phyloP scores from a whole-genome alignment of 2,329 filamentous ascomycete species.

The Dactylellina haptotyla region DNA sequence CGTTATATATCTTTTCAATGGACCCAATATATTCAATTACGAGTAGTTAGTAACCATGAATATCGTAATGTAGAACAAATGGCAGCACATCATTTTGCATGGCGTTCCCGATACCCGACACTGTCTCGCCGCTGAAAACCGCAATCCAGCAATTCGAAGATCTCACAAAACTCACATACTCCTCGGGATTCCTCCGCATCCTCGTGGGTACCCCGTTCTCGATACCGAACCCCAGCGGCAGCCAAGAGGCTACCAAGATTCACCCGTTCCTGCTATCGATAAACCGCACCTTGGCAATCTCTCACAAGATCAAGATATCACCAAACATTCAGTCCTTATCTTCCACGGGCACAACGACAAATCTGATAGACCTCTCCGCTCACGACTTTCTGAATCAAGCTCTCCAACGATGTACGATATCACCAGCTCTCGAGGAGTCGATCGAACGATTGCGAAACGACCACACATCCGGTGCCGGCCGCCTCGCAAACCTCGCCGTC shows the following conservation, averaged over 20 bases:
- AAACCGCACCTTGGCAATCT: constrained; percentile 38
- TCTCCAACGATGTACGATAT: constrained; percentile 40
- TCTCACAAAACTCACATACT: constrained; percentile 51
- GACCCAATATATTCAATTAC: not conserved
- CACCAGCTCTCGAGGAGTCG: constrained; percentile 41
- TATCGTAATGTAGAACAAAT: constrained; percentile 33
- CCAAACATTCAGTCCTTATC: constrained; percentile 47
- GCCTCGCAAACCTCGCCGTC: constrained; percentile 47
- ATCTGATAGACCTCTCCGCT: constrained; percentile 40
- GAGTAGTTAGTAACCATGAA: not conserved
- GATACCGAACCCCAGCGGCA: constrained; percentile 17
- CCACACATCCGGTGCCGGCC: constrained; percentile 44
- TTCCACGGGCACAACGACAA: constrained; percentile 23
- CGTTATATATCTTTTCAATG: not conserved
- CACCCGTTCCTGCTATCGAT: constrained; percentile 47
- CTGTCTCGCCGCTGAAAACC: constrained; percentile 47
- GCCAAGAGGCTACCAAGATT: constrained; percentile 14
- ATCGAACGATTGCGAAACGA: constrained; percentile 45
- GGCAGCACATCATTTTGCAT: constrained; percentile 51
- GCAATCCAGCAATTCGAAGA: constrained; percentile 53
- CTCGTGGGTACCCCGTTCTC: constrained; percentile 46
- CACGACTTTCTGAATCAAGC: constrained; percentile 43
- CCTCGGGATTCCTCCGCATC: constrained; percentile 43
- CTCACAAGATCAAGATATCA: constrained; percentile 46
- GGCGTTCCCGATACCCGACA: constrained; percentile 50